phyloP scores from a whole-genome alignment of 1,139 yeast genomes.

The Kurtzmaniella natalensis region DNA sequence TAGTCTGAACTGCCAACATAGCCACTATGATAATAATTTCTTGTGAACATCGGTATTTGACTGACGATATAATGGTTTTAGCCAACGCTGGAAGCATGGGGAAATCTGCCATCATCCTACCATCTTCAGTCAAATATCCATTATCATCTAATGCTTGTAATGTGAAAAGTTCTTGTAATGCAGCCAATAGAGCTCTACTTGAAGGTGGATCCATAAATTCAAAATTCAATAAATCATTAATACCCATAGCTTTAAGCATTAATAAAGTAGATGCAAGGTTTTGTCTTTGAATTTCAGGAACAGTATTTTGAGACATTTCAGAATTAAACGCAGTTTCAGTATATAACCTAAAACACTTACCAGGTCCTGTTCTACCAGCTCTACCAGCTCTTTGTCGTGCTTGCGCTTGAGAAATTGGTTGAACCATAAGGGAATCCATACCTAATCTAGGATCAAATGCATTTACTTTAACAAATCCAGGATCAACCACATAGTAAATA shows the following conservation, averaged over 20 bases:
- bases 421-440: constrained; percentile 69
- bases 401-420: constrained; percentile 79
- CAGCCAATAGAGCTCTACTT: constrained; percentile 64
- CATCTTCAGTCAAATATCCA: constrained; percentile 70
- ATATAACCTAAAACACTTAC: constrained; percentile 70
- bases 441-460: constrained; percentile 74
- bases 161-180: constrained; percentile 79
- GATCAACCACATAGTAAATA: constrained; percentile 70
- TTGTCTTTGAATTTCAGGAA: constrained; percentile 92
- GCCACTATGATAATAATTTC: constrained; percentile 84
- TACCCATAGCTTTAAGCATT: constrained; percentile 94
- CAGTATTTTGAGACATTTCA: constrained; percentile 81
- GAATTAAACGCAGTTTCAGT: constrained; percentile 61
- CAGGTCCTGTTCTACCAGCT: constrained; percentile 87
- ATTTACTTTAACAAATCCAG: constrained; percentile 76
- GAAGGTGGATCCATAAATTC: constrained; percentile 97
- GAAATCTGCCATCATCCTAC: constrained; percentile 82
- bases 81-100: constrained; percentile 96
- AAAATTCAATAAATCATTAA: constrained; percentile 70
- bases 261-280: constrained; percentile 81
- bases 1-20: constrained; percentile 84
- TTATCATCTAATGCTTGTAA: constrained; percentile 78
- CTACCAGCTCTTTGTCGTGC: constrained; percentile 81
- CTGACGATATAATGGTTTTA: constrained; percentile 72
- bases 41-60: constrained; percentile 71